Evolutionary conservation across 192 early-diverging fungal species (phyloP), one percentile per base, ranked within the genome.

Genomic region (Geranomyces variabilis): DNA sequence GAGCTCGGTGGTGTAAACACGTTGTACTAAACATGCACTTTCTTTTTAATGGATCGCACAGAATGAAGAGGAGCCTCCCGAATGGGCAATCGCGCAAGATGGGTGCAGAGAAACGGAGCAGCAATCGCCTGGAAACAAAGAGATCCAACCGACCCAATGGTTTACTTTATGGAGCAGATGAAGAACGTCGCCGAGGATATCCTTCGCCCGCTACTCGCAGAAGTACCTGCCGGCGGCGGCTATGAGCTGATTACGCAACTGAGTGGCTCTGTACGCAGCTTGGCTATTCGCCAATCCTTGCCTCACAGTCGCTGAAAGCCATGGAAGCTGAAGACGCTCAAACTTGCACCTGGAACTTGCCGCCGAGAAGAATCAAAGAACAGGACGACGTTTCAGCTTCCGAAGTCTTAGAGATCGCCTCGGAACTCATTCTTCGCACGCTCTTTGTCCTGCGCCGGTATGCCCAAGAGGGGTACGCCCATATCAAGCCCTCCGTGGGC

Each of bases 101-200:
- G 51, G 15, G 51, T 26, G 26, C 51, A 53, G 17, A 6, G 51
- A n/a, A 26, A 53, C 36, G 36, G 36, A 53, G 51, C 51, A 53
- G 19, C 51, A 53, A 17, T 53, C 51, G 51, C 51, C 51, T n/a
- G 51, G 26, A 53, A 53, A 26, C 51, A 53, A 53, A 15, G 51
- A 24, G 26, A 53, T 26, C 51, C 51, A 4, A 26, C 19, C 21
- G 51, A 53, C 26, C 51, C 51, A 15, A 53, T 53, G 26, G 51
- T 26, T 53, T 53, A 53, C 26, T 53, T 53, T 26, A 53, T 53
- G 51, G 51, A 53, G 26, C 51, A 53, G 51, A 53, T 53, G 51
- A 53, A 53, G 21, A 17, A 26, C 51, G 51, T 53, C 51, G 51
- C 51, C 51, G 51, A 24, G 21, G 51, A 53, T n/a, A 15, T 53